Base-by-base conservation (phyloP, 164 flowering plant species). In the Nymphaea colorata region DNA sequence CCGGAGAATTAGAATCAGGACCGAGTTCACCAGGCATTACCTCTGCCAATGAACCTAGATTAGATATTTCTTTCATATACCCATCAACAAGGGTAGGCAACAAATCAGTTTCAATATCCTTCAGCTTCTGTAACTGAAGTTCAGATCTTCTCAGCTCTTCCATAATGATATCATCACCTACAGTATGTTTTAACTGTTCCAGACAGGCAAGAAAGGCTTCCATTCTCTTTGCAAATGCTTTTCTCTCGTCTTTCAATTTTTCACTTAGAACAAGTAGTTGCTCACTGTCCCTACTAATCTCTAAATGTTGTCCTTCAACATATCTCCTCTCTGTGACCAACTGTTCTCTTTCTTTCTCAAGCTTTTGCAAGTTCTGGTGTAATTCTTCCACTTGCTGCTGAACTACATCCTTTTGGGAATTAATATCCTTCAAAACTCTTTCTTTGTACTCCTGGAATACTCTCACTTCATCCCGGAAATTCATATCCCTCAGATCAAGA, bases 251-350 rank as follows among this genome's bases (percentile, higher is more conserved):
- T 78, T 85, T 87, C 36, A 90, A 74, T 75, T 81, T 89, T 73
- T 73, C 76, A 69, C 82, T 90, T 47, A 90, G 89, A 15, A n/a
- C 68, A 73, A 65, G 78, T 72, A 95, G 95, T 61, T 81, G 82
- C 53, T 82, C 77, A 70, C 87, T 82, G 71, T 92, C 99, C 44
- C 76, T 82, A 7, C 72, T 76, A 79, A 95, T 84, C 67, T 83
- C 96, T 59, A 80, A 76, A 47, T 81, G 91, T 41, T 84, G 82
- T 18, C 65, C 75, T 71, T 84, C 84, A 44, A 92, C 78, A 73
- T 81, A 81, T 69, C 80, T 74, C 77, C 79, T 84, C 73, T 78
- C 75, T 44, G 66, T 47, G 12, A 68, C 75, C 66, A 84, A 43
- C 44, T 82, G 83, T 67, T 75, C 74, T 67, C 70, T 89, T 42